Percentiles rank a stretch among this genome's conserved stretches.
Evolutionary conservation across 2,329 filamentous ascomycete species (phyloP).

Genomic region (Penicillium sp.): DNA sequence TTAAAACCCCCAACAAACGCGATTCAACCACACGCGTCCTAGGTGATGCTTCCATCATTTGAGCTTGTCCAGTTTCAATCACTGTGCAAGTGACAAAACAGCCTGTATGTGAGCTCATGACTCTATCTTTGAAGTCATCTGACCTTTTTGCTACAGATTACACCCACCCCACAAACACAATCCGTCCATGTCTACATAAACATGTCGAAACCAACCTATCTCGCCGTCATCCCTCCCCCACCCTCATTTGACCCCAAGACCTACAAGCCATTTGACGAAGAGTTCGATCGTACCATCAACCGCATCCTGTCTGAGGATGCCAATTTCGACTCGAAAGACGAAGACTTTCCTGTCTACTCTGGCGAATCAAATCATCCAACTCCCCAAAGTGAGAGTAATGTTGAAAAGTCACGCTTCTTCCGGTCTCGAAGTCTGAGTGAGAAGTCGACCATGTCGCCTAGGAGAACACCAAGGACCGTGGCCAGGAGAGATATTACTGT

Average conservation of each 20-base stretch:
- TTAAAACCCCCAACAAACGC: background rate
- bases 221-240: constrained; percentile 19
- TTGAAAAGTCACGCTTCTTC: background rate
- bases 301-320: constrained; percentile 25
- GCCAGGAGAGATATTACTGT: constrained; percentile 8
- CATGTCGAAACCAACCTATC: background rate
- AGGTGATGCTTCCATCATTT: too few species aligned
- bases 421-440: background rate
- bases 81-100: background rate
- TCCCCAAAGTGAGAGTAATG: background rate
- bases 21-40: background rate
- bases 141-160: background rate
- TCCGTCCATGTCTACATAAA: background rate
- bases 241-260: constrained; percentile 16
- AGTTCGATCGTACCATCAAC: constrained; percentile 18
- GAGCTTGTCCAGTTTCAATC: background rate
- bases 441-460: background rate
- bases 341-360: constrained; percentile 3
- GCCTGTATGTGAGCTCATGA: background rate
- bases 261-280: constrained; percentile 22
- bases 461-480: background rate
- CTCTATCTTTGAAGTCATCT: background rate
- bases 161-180: background rate
- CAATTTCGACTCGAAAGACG: constrained; percentile 12
- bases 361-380: background rate